A percentile compares a stretch with the other conserved stretches of the same genome.
Evolutionary conservation across 2,329 filamentous ascomycete species (phyloP).

Genomic region (Verticillium longisporum): DNA sequence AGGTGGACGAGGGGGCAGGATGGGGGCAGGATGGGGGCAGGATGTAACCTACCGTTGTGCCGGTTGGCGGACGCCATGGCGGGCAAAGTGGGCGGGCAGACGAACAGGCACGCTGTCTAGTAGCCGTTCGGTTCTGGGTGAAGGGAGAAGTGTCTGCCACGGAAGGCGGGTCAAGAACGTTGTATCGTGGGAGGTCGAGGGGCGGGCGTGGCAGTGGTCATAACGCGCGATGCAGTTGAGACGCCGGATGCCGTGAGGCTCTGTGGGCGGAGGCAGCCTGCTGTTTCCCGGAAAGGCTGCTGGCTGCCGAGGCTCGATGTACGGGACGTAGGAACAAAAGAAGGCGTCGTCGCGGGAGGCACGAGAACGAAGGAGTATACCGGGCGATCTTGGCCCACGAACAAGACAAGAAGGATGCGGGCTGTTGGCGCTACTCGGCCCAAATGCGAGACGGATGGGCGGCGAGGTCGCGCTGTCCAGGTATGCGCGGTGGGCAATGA

Average conservation of each 20-base stretch:
- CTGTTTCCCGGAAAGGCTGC: not conserved
- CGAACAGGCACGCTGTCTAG: not conserved
- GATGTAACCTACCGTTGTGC: slow-evolving; percentile 6
- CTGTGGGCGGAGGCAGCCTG: not conserved
- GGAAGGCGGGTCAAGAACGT: not conserved
- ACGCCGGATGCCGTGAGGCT: not conserved
- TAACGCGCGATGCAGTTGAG: slow-evolving; percentile 2
- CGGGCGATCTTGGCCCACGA: not conserved
- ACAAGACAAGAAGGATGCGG: not conserved
- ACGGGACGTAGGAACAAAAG: not conserved
- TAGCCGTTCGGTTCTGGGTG: not conserved
- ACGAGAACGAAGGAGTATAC: not conserved
- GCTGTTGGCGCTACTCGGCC: not conserved
- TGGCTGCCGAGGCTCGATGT: not conserved
- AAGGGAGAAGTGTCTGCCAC: not conserved
- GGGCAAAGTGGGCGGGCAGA: not conserved
- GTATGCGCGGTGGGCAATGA: not conserved
- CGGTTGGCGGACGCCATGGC: slow-evolving; percentile 12
- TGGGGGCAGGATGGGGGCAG: not conserved
- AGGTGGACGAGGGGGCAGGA: not conserved
- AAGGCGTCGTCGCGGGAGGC: not conserved
- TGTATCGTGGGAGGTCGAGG: not conserved
- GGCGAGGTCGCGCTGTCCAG: not conserved
- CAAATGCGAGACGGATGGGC: not conserved
- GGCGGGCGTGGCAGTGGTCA: slow-evolving; percentile 7